Base-by-base conservation (phyloP, 495 filamentous ascomycete genomes). In the Thermochaetoides thermophila region DNA sequence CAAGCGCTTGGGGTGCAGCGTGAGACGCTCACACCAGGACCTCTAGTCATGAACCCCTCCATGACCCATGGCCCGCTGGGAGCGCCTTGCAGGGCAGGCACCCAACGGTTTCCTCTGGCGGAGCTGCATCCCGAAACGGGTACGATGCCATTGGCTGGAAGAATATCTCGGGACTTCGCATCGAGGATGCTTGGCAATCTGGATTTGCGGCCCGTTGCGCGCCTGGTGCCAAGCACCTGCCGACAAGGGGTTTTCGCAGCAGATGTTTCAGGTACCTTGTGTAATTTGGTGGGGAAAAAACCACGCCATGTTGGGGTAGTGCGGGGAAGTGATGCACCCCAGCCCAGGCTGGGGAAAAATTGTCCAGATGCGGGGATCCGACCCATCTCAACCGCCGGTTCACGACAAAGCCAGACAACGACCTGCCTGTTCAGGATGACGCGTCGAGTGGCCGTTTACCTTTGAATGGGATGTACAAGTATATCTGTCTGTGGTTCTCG, bases 201-300 rank as follows among this genome's bases (percentile, higher is more conserved):
- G 50, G 50, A 53, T 34, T 51, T 27, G 30, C 50, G 50, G 50
- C 42, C 50, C 50, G 50, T 41, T 15, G 36, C 40, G 42, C 22
- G 31, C n/a, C n/a, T 35, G 20, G 42, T 45, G 24, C 12, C 25
- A 27, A 42, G 34, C 31, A 49, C 45, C 20, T 37, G 20, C 8
- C 14, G 6, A 25, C 30, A 37, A 34, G 48, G 43, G 34, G 22
- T n/a, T n/a, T 8, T 23, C 13, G 13, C 35, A 17, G 22, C 36
- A 27, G 27, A 18, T n/a, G 7, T 12, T 21, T 7, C 3, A 37
- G 28, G 47, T 44, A 46, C 40, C 16, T 1, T 26, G 28, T 37
- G 47, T 44, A 13, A 34, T 12, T 4, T 9, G 9, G 4, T 15
- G 24, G 12, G 11, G 11, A 26, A 22, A 6, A 16, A 31, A 11